Evolutionary conservation across 2,329 filamentous ascomycete species (phyloP).

Genomic region (Paraconiothyrium sp.): DNA sequence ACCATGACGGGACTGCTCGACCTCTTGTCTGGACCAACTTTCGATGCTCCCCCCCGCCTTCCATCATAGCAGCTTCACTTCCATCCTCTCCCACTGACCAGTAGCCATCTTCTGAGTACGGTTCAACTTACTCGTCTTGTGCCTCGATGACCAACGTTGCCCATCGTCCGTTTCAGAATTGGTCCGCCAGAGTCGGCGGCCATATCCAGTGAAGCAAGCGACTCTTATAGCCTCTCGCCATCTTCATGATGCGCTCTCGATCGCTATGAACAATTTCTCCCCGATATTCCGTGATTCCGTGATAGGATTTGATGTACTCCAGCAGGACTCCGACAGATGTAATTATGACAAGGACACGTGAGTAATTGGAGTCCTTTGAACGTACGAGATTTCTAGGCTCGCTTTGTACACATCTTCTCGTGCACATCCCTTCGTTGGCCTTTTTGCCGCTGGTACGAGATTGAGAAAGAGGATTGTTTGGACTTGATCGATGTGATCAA

Average conservation of each 20-base stretch:
- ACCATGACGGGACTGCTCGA: no score
- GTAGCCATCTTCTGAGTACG: no score
- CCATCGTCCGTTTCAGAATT: no score
- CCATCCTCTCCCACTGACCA: no score
- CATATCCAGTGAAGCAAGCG: not conserved
- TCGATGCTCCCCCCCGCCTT: no score
- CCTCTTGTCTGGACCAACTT: no score
- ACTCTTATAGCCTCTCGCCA: not conserved
- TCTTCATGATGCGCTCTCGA: not conserved
- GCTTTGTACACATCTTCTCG: not conserved
- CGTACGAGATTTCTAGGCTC: not conserved
- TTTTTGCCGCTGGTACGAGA: not conserved
- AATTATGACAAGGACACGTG: no score
- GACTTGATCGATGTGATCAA: not conserved
- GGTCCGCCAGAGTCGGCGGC: not conserved
- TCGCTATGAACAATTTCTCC: not conserved
- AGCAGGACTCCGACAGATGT: not conserved
- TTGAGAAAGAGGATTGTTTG: not conserved
- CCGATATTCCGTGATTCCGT: not conserved
- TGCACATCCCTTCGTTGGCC: not conserved
- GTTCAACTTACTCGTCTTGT: no score
- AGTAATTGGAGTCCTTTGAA: not conserved
- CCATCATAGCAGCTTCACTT: no score
- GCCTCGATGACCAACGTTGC: no score
- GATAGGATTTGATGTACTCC: not conserved